These are phyloP conservation scores for Penicillium pulvis DNA, from an alignment of 495 filamentous ascomycete species.

Conservation along the genomic window DNA sequence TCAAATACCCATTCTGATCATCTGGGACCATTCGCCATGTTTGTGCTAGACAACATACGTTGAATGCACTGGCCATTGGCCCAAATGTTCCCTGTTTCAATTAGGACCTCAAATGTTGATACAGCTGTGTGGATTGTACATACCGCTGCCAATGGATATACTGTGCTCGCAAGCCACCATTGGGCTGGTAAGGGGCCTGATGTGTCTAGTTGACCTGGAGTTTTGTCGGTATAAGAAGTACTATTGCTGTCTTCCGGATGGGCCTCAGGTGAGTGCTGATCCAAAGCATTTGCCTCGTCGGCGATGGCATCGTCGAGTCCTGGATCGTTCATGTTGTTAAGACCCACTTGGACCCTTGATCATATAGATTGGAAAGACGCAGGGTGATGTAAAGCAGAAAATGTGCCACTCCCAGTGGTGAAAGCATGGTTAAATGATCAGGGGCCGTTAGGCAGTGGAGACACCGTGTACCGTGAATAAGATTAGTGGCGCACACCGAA, in stretches of 20 bases:
- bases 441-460: conserved; percentile 1
- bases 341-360: not conserved
- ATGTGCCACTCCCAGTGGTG: too few species aligned
- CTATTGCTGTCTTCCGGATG: conserved; percentile 33
- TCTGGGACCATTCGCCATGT: conserved; percentile 70
- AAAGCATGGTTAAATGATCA: conserved; percentile 1
- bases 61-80: conserved; percentile 81
- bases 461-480: not conserved
- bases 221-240: conserved; percentile 10
- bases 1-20: conserved; percentile 48
- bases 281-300: conserved; percentile 49
- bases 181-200: conserved; percentile 38
- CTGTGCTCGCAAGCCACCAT: conserved; percentile 88
- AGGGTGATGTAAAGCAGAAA: not conserved
- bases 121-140: not conserved
- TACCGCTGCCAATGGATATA: conserved; percentile 74
- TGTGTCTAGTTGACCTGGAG: not conserved
- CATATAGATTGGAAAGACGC: not conserved
- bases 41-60: conserved; percentile 72
- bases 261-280: conserved; percentile 30
- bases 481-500: conserved; percentile 14
- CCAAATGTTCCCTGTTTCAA: conserved; percentile 66
- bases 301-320: conserved; percentile 56
- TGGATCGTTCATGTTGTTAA: conserved; percentile 59
- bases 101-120: not conserved